Percentiles rank a stretch among this genome's conserved stretches.
Conservation (phyloP, 352 stramenopile species). For the Nothophytophthora sp. region DNA sequence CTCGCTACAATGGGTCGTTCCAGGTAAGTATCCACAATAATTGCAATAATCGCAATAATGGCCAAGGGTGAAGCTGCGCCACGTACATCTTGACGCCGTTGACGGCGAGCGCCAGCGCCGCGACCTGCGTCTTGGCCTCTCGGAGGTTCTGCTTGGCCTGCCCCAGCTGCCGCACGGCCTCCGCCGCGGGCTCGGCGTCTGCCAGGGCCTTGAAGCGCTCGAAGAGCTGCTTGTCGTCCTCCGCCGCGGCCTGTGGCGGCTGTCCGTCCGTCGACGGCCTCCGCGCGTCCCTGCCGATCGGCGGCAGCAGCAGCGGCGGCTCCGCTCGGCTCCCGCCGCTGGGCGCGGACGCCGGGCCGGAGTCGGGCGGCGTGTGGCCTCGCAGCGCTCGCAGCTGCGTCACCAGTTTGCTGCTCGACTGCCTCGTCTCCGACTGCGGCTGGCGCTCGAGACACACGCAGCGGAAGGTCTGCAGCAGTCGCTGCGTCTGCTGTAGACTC, state of each 20-base stretch:
- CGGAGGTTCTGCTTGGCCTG: conserved; percentile 63
- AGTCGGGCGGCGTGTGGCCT: conserved; percentile 12
- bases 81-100: conserved; percentile 70
- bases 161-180: conserved; percentile 58
- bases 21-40: too few relatives aligned
- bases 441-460: conserved; percentile 37
- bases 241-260: neutral
- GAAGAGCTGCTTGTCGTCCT: conserved; percentile 60
- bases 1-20: too few relatives aligned
- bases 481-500: conserved; percentile 48
- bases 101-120: conserved; percentile 40
- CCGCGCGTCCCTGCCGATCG: too few relatives aligned
- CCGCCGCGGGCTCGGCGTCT: conserved; percentile 29
- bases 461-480: conserved; percentile 49
- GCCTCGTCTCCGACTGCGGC: conserved; percentile 5
- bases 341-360: conserved; percentile 3
- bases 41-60: conserved; percentile 10
- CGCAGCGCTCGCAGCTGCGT: conserved; percentile 47
- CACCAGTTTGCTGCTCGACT: conserved; percentile 47
- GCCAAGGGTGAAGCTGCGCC: conserved; percentile 13
- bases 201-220: conserved; percentile 43
- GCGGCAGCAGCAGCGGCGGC: too few relatives aligned
- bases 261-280: too few relatives aligned
- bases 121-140: conserved; percentile 35
- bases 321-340: conserved; percentile 1